Evolutionary conservation across 495 filamentous ascomycete genomes (phyloP).

Genomic region (Talaromyces adpressus): DNA sequence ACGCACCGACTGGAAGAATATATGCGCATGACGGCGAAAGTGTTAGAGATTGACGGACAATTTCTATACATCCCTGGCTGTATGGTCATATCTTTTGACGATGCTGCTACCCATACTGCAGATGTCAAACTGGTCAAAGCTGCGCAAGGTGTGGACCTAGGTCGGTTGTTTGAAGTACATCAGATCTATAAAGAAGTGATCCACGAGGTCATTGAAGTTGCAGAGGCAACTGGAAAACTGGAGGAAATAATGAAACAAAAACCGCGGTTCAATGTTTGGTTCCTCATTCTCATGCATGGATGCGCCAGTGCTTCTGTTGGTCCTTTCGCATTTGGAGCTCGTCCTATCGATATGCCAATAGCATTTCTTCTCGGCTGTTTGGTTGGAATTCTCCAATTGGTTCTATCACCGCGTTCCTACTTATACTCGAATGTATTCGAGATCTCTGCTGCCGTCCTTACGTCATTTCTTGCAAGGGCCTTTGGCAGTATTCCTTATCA

Average conservation of each 20-base stretch:
- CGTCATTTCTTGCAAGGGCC: conserved; percentile 81
- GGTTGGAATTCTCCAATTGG: conserved; percentile 74
- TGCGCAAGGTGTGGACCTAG: conserved; percentile 73
- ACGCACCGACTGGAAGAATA: conserved; percentile 78
- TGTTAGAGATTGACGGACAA: conserved; percentile 84
- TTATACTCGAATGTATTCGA: conserved; percentile 84
- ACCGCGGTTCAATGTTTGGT: conserved; percentile 59
- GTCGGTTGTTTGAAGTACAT: conserved; percentile 76
- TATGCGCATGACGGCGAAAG: conserved; percentile 82
- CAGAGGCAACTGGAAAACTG: conserved; percentile 69
- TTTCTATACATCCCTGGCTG: conserved; percentile 90
- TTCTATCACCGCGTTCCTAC: conserved; percentile 70
- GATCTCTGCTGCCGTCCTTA: conserved; percentile 76
- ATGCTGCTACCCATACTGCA: conserved; percentile 80
- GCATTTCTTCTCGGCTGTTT: conserved; percentile 80
- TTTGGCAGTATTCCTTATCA: conserved; percentile 69
- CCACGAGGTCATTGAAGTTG: conserved; percentile 78
- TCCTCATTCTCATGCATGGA: conserved; percentile 78
- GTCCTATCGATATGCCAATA: conserved; percentile 82
- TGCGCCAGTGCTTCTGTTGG: conserved; percentile 72
- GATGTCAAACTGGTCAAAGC: conserved; percentile 84
- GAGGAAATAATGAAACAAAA: conserved; percentile 56
- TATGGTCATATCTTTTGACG: conserved; percentile 95
- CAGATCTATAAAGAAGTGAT: conserved; percentile 91
- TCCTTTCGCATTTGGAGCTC: conserved; percentile 85